Evolutionary conservation across 345 rosid genomes (phyloP).

Genomic region (Lepidium aucheri): DNA sequence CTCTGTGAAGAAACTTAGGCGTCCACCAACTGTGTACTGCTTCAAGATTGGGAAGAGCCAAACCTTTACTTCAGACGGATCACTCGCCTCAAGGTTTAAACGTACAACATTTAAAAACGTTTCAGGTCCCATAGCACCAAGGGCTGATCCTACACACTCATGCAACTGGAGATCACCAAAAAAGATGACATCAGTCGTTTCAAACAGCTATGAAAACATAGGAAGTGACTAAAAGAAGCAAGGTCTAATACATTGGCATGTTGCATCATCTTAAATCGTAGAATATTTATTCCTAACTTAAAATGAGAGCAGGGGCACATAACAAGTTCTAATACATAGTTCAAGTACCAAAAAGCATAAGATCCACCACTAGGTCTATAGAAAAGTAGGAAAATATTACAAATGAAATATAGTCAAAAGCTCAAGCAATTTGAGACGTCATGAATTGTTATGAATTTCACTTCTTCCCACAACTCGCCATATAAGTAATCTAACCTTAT

Average conservation of each 20-base stretch:
- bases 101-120: constrained; percentile 61
- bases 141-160: constrained; percentile 88
- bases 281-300: neutral
- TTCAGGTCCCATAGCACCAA: constrained; percentile 94
- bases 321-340: neutral
- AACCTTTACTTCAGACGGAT: constrained; percentile 74
- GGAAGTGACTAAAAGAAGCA: neutral
- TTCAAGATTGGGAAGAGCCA: constrained; percentile 94
- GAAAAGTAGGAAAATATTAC: neutral
- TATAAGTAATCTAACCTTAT: neutral
- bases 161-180: constrained; percentile 51
- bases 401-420: neutral
- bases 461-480: neutral
- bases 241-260: neutral
- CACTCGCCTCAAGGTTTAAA: constrained; percentile 66
- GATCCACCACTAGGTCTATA: neutral
- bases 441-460: neutral
- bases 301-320: neutral
- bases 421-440: constrained; percentile 1
- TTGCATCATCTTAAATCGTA: neutral
- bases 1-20: constrained; percentile 60
- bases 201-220: constrained; percentile 2
- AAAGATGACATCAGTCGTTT: constrained; percentile 13
- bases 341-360: neutral
- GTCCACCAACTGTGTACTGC: constrained; percentile 84